Conservation (phyloP, 2,329 filamentous ascomycete species). For the Diaporthe velutina region DNA sequence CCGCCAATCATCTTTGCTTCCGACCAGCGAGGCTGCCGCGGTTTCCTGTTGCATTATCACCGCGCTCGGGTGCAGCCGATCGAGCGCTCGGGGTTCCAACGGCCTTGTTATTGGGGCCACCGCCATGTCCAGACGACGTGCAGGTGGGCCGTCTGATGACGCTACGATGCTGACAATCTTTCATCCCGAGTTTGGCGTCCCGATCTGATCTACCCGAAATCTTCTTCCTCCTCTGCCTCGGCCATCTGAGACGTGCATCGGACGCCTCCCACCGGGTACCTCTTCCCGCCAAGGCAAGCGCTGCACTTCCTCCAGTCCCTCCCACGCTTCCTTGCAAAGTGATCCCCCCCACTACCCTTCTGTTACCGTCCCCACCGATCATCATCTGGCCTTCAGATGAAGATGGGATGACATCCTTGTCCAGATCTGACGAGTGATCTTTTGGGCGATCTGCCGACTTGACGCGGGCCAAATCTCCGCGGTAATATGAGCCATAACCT, state of each 20-base stretch:
- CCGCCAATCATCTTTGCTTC: constrained; percentile 10
- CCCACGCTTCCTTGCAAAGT: constrained; percentile 2
- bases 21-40: constrained; percentile 6
- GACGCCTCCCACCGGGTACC: constrained; percentile 12
- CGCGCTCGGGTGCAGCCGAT: constrained; percentile 28
- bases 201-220: constrained; percentile 31
- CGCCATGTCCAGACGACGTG: constrained; percentile 12
- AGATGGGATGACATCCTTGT: constrained; percentile 18
- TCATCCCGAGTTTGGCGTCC: constrained; percentile 30
- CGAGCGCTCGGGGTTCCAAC: constrained; percentile 23
- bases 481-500: constrained; percentile 4
- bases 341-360: neutral
- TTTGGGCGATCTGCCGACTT: constrained; percentile 28
- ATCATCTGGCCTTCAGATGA: constrained; percentile 21
- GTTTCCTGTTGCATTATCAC: constrained; percentile 24
- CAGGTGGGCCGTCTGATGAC: constrained; percentile 27
- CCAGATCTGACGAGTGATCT: constrained; percentile 13
- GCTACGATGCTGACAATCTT: constrained; percentile 28
- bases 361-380: constrained; percentile 20
- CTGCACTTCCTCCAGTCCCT: neutral
- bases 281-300: neutral
- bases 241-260: constrained; percentile 8
- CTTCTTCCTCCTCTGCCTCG: constrained; percentile 13
- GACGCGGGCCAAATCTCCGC: constrained; percentile 18
- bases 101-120: constrained; percentile 1